These are phyloP conservation scores for Cyanophora paradoxa DNA, from an alignment of 78 protist genomes.

Conservation along the genomic window DNA sequence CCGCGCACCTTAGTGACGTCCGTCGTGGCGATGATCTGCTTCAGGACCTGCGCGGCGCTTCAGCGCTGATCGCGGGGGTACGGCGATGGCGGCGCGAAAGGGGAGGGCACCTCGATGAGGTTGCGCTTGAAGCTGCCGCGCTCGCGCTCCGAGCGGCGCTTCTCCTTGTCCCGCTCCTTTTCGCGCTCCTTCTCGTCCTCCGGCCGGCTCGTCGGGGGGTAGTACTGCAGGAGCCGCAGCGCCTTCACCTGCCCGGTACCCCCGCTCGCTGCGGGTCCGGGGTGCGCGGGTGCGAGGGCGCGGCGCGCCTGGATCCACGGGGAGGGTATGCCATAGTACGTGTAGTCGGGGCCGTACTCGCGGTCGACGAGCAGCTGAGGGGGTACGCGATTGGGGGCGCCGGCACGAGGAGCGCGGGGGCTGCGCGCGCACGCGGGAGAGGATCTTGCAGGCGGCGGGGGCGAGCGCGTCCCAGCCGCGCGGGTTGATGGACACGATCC, in stretches of 20 bases:
- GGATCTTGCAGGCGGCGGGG: slow-evolving; percentile 39
- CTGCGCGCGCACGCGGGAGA: slow-evolving; percentile 3
- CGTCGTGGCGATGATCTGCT: slow-evolving; percentile 55
- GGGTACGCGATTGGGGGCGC: too few species aligned
- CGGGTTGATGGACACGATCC: slow-evolving; percentile 26
- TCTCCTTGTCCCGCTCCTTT: too few species aligned
- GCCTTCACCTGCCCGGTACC: too few species aligned
- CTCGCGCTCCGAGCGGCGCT: too few species aligned
- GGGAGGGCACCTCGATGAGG: slow-evolving; percentile 1
- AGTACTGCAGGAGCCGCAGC: slow-evolving; percentile 80
- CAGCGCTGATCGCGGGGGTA: too few species aligned
- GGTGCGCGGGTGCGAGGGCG: too few species aligned
- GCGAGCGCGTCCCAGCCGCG: slow-evolving; percentile 14
- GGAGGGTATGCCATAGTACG: slow-evolving; percentile 80
- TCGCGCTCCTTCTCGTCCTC: neutral
- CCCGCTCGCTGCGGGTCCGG: too few species aligned
- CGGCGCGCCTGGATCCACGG: slow-evolving; percentile 97
- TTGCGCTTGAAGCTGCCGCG: neutral
- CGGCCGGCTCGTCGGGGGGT: slow-evolving; percentile 61
- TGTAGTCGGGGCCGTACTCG: slow-evolving; percentile 67
- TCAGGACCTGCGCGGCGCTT: slow-evolving; percentile 35
- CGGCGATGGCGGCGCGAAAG: too few species aligned
- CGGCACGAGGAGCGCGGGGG: too few species aligned
- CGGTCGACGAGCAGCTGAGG: too few species aligned
- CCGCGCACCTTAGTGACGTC: slow-evolving; percentile 63